A percentile compares a stretch with the other conserved stretches of the same genome.
Conservation (phyloP, 129 eudicot genomes). For the Sambucus nigra region DNA sequence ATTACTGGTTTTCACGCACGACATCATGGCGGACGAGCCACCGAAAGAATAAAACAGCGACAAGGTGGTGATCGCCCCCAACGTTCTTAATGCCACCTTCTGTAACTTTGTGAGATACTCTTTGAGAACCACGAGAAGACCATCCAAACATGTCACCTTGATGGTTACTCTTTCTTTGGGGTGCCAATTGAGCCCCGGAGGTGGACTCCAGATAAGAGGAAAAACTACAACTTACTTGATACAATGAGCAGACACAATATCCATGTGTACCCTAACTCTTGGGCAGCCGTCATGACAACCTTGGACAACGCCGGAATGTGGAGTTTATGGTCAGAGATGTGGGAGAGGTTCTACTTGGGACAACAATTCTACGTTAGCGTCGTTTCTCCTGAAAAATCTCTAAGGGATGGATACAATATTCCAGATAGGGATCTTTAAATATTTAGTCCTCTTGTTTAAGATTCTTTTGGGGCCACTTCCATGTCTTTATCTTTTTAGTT, state of each 20-base stretch:
- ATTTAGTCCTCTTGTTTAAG: too few relatives aligned
- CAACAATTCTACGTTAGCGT: conserved; percentile 71
- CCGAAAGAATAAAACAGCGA: conserved; percentile 15
- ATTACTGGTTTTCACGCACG: conserved; percentile 58
- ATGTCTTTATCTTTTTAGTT: too few relatives aligned
- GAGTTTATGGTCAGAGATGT: conserved; percentile 68
- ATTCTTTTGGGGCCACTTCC: too few relatives aligned
- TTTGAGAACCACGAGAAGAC: conserved; percentile 74
- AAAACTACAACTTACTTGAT: conserved; percentile 66
- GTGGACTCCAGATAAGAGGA: conserved; percentile 83
- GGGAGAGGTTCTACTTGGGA: conserved; percentile 71
- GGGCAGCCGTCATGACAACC: conserved; percentile 86
- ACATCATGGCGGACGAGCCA: conserved; percentile 53
- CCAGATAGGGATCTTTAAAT: too few relatives aligned
- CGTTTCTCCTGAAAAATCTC: conserved; percentile 52
- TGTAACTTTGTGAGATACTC: conserved; percentile 73
- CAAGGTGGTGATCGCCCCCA: conserved; percentile 40
- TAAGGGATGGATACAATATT: conserved; percentile 68
- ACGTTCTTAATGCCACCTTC: conserved; percentile 55
- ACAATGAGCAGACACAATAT: conserved; percentile 77
- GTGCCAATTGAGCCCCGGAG: conserved; percentile 66
- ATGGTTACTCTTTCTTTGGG: conserved; percentile 84
- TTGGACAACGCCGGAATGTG: conserved; percentile 92
- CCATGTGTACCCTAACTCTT: conserved; percentile 76
- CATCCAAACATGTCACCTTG: conserved; percentile 56